These are phyloP conservation scores for Globisporangium nodosum DNA, from an alignment of 352 stramenopile species.

Conservation along the genomic window DNA sequence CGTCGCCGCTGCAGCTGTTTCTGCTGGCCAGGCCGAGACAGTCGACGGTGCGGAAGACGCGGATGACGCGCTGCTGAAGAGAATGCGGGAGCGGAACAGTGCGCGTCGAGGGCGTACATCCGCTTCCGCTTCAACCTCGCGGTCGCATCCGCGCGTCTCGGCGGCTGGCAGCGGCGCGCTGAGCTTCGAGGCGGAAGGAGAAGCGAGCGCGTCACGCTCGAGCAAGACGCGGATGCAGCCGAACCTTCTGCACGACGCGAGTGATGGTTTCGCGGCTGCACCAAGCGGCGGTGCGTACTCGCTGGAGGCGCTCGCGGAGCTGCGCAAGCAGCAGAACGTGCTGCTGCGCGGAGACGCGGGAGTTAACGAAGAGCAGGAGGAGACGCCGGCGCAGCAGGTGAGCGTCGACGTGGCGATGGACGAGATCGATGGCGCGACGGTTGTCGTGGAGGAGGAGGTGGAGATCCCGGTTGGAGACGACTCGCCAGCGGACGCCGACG, in stretches of 20 bases:
- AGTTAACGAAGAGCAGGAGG: conserved; percentile 4
- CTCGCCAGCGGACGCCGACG: conserved; percentile 25
- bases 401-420: conserved; percentile 8
- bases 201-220: background rate
- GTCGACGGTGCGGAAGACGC: background rate
- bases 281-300: conserved; percentile 30
- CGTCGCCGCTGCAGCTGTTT: background rate
- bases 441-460: conserved; percentile 16
- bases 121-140: too few species aligned
- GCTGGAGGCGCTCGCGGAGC: conserved; percentile 42
- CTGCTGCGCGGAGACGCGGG: conserved; percentile 16
- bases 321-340: conserved; percentile 69
- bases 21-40: background rate
- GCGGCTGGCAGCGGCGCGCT: background rate
- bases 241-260: conserved; percentile 32
- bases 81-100: conserved; percentile 26
- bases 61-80: conserved; percentile 19
- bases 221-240: conserved; percentile 34
- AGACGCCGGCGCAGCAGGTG: background rate
- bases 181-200: conserved; percentile 1
- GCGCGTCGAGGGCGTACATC: conserved; percentile 2
- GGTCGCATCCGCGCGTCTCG: background rate
- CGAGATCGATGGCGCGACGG: conserved; percentile 27
- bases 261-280: conserved; percentile 6
- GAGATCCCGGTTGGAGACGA: background rate